Conservation (phyloP, 2,329 filamentous ascomycete genomes). For the Aspergillaceae sp. region DNA sequence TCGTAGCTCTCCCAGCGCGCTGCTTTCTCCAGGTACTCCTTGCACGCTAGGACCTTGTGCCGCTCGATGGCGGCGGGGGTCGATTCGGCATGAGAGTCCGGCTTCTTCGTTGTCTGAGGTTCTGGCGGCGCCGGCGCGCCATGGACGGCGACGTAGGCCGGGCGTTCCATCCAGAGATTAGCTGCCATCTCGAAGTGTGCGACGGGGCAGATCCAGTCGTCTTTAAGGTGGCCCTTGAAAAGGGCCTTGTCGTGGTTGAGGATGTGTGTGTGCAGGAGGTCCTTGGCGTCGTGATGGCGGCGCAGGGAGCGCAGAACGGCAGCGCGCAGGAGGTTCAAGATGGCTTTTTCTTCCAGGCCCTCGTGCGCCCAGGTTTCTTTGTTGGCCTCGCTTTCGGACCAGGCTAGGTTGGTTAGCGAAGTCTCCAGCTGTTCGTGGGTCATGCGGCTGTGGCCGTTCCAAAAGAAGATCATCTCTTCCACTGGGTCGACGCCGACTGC, state of each 20-base stretch:
- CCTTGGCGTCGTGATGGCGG: constrained; percentile 55
- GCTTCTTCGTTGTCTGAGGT: too few relatives aligned
- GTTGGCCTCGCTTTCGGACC: constrained; percentile 55
- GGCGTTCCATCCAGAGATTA: constrained; percentile 63
- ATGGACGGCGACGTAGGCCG: constrained; percentile 30
- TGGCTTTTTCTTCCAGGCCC: constrained; percentile 52
- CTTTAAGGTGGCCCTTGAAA: constrained; percentile 45
- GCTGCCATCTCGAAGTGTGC: constrained; percentile 83
- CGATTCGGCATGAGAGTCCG: too few relatives aligned
- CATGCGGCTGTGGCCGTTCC: constrained; percentile 85
- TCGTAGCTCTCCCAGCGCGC: constrained; percentile 55
- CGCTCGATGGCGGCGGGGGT: constrained; percentile 15
- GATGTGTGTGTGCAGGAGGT: constrained; percentile 54
- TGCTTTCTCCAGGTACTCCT: constrained; percentile 48
- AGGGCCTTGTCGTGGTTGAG: constrained; percentile 47
- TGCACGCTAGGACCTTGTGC: constrained; percentile 44
- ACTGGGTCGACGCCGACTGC: constrained; percentile 72
- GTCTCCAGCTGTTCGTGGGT: constrained; percentile 52
- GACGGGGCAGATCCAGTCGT: constrained; percentile 59
- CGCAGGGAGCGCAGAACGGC: constrained; percentile 58
- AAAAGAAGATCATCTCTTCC: constrained; percentile 88
- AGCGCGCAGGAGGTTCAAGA: constrained; percentile 58
- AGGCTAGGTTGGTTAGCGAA: constrained; percentile 56
- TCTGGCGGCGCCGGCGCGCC: constrained; percentile 3
- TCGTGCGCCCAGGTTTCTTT: constrained; percentile 43